Evolutionary conservation across 2,329 filamentous ascomycete genomes (phyloP), one percentile per base, ranked within the genome.

Genomic region (Sporothrix luriei): DNA sequence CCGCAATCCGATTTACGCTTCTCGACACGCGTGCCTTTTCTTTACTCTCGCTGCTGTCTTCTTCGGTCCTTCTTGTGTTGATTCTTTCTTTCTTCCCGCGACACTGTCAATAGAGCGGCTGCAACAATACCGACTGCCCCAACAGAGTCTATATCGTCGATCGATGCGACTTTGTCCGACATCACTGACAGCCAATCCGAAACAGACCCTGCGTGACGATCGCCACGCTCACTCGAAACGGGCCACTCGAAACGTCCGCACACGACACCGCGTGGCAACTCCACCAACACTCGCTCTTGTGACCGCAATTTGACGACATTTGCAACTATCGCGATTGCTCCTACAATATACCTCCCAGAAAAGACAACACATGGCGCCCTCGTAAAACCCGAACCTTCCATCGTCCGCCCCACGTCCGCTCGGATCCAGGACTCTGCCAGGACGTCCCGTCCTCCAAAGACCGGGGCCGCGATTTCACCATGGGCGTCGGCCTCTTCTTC

Each of bases 401-500:
- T 16, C 14, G 19, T n/a, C 48, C 48, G 19, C 7, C 2, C 16
- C 14, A 7, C 48, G 19, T 40, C 29, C 29, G 4, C 29, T 57
- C 16, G 3, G 38, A 46, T 49, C 48, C 38, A 43, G 21, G 21
- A 24, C 38, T n/a, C 57, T n/a, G 5, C 33, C 14, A 13, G 11
- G 10, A 7, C 40, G 13, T 43, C 40, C 16, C 29, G 26, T 38
- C 10, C 49, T n/a, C 16, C 16, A 26, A 19, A 19, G 55, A 40
- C 55, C n/a, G 55, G 38, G 24, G 43, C 55, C 33, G 55, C 33
- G 7, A 4, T 9, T 7, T 48, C 48, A 29, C 13, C 57, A 71
- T 71, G 68, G 62, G 21, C n/a, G 62, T 62, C 10, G 40, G 64
- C 40, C 55, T 74, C 54, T 74, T 74, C 40, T 51, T 72, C 40